These are phyloP conservation scores for Lepidium sativum DNA, from an alignment of 345 rosid genomes.

Conservation along the genomic window DNA sequence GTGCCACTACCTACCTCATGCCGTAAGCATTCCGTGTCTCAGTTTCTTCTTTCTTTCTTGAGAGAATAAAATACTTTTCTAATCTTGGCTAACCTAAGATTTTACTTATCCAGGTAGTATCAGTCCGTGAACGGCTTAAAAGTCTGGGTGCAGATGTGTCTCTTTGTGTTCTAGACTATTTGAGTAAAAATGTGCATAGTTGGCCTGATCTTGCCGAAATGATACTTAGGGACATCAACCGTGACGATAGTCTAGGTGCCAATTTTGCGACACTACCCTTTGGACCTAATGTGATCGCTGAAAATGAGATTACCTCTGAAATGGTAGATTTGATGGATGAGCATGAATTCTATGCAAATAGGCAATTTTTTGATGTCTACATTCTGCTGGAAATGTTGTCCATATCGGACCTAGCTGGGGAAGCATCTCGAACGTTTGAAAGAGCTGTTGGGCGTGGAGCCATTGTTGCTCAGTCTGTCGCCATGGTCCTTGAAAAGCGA, in stretches of 20 bases:
- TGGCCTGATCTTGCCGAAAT: constrained; percentile 85
- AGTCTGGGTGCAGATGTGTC: constrained; percentile 72
- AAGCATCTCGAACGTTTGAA: constrained; percentile 88
- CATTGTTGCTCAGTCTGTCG: constrained; percentile 63
- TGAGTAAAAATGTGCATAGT: constrained; percentile 82
- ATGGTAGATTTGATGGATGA: constrained; percentile 46
- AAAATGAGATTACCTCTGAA: constrained; percentile 48
- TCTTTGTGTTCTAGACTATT: constrained; percentile 67
- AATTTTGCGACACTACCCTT: constrained; percentile 38
- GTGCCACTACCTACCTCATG: constrained; percentile 86
- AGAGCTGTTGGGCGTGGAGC: constrained; percentile 87
- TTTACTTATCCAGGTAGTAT: constrained; percentile 54
- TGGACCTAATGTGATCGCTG: constrained; percentile 57
- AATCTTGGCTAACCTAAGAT: background rate
- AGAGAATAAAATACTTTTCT: background rate
- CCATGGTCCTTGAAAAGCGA: constrained; percentile 84
- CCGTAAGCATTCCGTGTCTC: constrained; percentile 44
- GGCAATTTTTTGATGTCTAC: constrained; percentile 77
- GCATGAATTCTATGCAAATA: constrained; percentile 35
- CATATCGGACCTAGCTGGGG: constrained; percentile 75
- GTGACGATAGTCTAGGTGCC: constrained; percentile 56
- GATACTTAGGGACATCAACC: constrained; percentile 72
- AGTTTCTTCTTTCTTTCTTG: background rate
- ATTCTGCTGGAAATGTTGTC: constrained; percentile 89
- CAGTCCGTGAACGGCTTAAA: constrained; percentile 81